Evolutionary conservation across 768 basidiomycete species (phyloP), one percentile per base, ranked within the genome.

Genomic region (Floccularia luteovirens): DNA sequence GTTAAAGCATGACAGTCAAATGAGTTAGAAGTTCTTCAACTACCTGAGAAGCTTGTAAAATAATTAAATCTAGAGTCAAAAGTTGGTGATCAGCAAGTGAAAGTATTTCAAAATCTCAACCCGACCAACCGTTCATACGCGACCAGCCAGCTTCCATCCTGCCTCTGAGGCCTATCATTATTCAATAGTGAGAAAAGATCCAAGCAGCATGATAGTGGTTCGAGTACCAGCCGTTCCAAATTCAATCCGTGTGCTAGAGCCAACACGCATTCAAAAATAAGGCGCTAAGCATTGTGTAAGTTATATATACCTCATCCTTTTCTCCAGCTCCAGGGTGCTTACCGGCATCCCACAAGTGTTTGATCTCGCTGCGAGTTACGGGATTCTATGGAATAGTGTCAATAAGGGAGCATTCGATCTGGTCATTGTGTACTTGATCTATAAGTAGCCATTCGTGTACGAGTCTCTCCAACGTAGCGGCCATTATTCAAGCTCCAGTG

Each of bases 121-220:
- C 7, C 21, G 4, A 42, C 50, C 7, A 16, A 70, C 72, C 87
- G 53, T 93, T 93, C 87, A 93, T 91, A 41, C 85, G 74, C n/a
- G 85, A 72, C 75, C 83, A 90, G 1, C 90, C 90, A 5, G 89
- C 89, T 48, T 86, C 82, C 90, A 93, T 92, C 46, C 63, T 70
- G 1, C 81, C 88, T 50, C 88, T 66, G 16, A 90, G 64, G 38
- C 89, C 89, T 84, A 46, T 3, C 24, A 24, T 14, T 36, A 4
- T 38, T 24, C 21, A 21, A 45, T 36, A 23, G 22, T 16, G 12
- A 31, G 16, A 5, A 10, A 38, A 37, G 14, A 11, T 13, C 22
- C 20, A 23, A 28, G 14, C 19, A 13, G 17, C 17, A 14, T 25
- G 24, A 47, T 20, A 39, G 17, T 14, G 13, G 42, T 16, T 5